Evolutionary conservation across 148 eudicot genomes (phyloP).

Genomic region (Oxyria digyna): DNA sequence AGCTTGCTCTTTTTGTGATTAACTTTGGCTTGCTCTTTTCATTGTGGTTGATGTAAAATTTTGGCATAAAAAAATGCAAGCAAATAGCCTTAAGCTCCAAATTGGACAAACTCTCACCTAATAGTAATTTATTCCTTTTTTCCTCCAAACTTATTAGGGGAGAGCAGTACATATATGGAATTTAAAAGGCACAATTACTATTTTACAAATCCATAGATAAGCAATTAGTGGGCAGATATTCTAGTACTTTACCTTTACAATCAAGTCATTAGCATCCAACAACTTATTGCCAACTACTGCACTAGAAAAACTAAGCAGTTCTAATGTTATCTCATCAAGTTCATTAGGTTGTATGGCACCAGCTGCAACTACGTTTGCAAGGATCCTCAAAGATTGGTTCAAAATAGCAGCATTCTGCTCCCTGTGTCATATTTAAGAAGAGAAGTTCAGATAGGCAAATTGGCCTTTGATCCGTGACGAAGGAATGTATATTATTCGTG

Average conservation of each 20-base stretch:
- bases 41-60: neutral
- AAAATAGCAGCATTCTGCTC: constrained; percentile 47
- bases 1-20: no score
- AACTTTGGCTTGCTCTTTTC: no score
- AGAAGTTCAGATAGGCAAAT: neutral
- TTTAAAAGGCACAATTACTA: neutral
- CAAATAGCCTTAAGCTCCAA: neutral
- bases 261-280: constrained; percentile 41
- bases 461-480: no score
- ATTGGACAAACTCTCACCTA: neutral
- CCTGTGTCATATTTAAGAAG: constrained; percentile 22
- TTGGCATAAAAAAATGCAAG: neutral
- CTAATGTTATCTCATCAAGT: constrained; percentile 56
- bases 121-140: neutral
- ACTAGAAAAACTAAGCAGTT: constrained; percentile 61
- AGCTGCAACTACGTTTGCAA: constrained; percentile 71
- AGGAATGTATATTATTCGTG: no score
- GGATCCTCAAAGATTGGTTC: constrained; percentile 77
- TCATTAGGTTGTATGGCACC: constrained; percentile 51
- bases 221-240: neutral
- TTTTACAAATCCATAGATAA: neutral
- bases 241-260: constrained; percentile 53
- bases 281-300: constrained; percentile 36
- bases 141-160: neutral
- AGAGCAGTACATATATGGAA: neutral